phyloP scores from a whole-genome alignment of 2,329 filamentous ascomycete species.

The Hypoxylon sp. region DNA sequence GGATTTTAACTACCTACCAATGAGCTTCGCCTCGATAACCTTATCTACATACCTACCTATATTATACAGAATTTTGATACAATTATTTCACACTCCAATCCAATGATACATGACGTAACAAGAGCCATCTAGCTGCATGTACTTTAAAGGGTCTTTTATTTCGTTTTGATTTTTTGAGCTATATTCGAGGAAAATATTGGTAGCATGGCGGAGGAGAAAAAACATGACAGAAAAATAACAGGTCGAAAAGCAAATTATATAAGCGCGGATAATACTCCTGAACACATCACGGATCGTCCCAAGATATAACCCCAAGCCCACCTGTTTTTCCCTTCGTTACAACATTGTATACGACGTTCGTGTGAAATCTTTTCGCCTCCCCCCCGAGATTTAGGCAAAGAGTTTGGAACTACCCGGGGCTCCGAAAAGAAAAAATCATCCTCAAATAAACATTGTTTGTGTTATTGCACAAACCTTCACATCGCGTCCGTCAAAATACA shows the following conservation, averaged over 20 bases:
- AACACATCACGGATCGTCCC: conserved; percentile 43
- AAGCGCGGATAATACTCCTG: conserved; percentile 43
- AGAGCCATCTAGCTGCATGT: too few species aligned
- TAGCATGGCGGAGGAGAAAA: conserved; percentile 36
- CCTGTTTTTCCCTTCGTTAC: conserved; percentile 36
- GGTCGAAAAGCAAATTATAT: conserved; percentile 43
- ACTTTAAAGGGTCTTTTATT: conserved; percentile 20
- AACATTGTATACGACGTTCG: conserved; percentile 37
- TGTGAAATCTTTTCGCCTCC: conserved; percentile 30
- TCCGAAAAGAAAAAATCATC: too few species aligned
- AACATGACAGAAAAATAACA: too few species aligned
- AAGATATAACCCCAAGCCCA: conserved; percentile 40
- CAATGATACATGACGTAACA: too few species aligned
- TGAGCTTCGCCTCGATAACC: too few species aligned
- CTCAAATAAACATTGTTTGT: too few species aligned
- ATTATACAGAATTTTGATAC: too few species aligned
- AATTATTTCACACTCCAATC: too few species aligned
- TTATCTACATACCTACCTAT: too few species aligned
- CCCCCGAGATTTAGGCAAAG: too few species aligned
- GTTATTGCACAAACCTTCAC: conserved; percentile 23
- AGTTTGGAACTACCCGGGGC: too few species aligned
- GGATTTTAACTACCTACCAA: too few species aligned
- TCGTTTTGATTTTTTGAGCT: conserved; percentile 33
- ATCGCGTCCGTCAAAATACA: conserved; percentile 13
- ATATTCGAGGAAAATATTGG: conserved; percentile 39